Percentiles rank a stretch among this genome's conserved stretches.
phyloP scores from a whole-genome alignment of 1,284 basidiomycete genomes.

The Tilletia setariae region DNA sequence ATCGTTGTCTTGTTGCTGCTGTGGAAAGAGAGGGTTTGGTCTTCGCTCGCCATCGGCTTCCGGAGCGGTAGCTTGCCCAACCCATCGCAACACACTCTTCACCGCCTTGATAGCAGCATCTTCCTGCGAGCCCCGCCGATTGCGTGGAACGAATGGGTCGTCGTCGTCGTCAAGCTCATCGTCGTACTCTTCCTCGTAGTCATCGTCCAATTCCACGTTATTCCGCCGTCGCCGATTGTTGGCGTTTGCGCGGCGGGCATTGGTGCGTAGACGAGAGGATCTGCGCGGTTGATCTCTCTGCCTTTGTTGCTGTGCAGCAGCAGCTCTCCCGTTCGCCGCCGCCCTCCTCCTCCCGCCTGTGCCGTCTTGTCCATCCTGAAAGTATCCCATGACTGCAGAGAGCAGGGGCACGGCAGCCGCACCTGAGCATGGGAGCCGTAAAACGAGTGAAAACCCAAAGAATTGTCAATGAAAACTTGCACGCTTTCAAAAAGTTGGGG shows the following conservation, averaged over 20 bases:
- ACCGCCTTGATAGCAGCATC: neutral
- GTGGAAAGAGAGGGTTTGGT: slow-evolving; percentile 14
- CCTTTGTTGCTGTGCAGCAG: neutral
- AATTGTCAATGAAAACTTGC: neutral
- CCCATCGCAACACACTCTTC: neutral
- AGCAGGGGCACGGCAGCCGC: neutral
- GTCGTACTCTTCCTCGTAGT: neutral
- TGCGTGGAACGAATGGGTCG: neutral
- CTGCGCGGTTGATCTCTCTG: neutral
- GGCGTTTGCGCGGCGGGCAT: neutral
- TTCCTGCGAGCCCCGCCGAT: neutral
- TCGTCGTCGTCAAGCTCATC: slow-evolving; percentile 4
- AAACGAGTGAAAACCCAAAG: neutral
- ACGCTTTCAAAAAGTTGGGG: neutral
- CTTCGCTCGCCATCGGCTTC: slow-evolving; percentile 31
- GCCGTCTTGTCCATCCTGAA: neutral
- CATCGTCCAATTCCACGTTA: neutral
- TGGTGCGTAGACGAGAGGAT: neutral
- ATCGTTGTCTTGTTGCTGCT: neutral
- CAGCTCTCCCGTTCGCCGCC: too few species aligned
- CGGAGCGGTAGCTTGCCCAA: slow-evolving; percentile 11
- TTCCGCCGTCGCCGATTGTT: neutral
- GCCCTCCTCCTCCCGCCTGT: too few species aligned
- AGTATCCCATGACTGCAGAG: neutral
- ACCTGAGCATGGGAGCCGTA: neutral